Conservation (phyloP, 2,329 filamentous ascomycete species). For the Ophiostoma ips region DNA sequence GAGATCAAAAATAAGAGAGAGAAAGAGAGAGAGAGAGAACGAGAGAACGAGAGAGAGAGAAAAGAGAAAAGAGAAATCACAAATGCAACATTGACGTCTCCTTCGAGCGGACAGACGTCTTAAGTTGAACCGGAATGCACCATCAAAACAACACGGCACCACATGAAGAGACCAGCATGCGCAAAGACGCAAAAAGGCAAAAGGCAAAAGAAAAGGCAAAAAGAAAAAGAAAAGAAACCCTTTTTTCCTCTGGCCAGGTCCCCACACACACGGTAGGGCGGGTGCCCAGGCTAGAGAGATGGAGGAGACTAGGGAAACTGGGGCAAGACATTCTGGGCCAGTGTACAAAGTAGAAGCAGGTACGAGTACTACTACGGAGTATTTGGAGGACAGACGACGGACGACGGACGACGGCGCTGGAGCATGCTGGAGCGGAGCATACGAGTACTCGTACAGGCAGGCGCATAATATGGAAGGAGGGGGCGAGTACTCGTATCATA, state of each 20-base stretch:
- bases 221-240: conserved; percentile 4
- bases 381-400: too few species aligned
- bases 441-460: neutral
- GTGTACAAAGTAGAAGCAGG: neutral
- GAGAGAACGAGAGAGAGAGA: too few species aligned
- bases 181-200: too few species aligned
- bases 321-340: neutral
- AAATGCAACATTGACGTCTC: too few species aligned
- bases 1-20: too few species aligned
- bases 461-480: neutral
- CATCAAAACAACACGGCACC: conserved; percentile 1
- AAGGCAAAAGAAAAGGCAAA: conserved; percentile 3
- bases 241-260: conserved; percentile 1
- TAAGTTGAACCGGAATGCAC: conserved; percentile 5
- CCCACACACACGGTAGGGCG: conserved; percentile 5
- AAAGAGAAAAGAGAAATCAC: too few species aligned
- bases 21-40: too few species aligned
- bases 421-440: too few species aligned
- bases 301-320: neutral
- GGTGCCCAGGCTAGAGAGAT: too few species aligned
- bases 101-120: neutral
- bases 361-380: too few species aligned
- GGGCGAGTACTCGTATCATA: neutral
- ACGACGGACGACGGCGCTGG: too few species aligned
- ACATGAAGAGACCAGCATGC: neutral